Percentiles rank a stretch among this genome's conserved stretches.
phyloP scores from a whole-genome alignment of 306 rosid species.

The Trichosanthes truncata region DNA sequence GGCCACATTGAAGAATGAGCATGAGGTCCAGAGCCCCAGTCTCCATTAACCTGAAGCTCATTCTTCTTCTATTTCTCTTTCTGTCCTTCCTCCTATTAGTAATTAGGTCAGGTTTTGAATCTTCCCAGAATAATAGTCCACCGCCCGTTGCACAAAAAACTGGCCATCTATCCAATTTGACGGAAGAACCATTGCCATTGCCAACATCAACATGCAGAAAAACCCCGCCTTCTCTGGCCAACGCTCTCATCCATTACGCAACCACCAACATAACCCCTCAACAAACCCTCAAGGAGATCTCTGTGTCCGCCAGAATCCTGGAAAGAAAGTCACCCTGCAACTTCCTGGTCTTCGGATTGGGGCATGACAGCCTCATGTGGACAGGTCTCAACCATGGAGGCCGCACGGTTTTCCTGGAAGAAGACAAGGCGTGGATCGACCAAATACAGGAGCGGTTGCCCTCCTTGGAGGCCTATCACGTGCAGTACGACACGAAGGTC shows the following conservation, averaged over 20 bases:
- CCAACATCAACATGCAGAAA: slow-evolving; percentile 33
- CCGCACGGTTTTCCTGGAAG: slow-evolving; percentile 78
- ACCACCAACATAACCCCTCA: slow-evolving; percentile 84
- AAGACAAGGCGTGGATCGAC: slow-evolving; percentile 64
- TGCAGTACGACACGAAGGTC: slow-evolving; percentile 61
- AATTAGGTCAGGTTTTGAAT: slow-evolving; percentile 33
- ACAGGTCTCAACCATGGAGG: slow-evolving; percentile 79
- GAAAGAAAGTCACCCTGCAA: slow-evolving; percentile 73
- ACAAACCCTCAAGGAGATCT: slow-evolving; percentile 60
- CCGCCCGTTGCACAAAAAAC: slow-evolving; percentile 19
- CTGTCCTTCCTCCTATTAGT: slow-evolving; percentile 37
- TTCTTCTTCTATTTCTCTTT: slow-evolving; percentile 24
- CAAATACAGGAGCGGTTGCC: slow-evolving; percentile 42
- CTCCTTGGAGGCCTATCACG: slow-evolving; percentile 55
- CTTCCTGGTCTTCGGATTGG: slow-evolving; percentile 79
- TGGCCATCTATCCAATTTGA: slow-evolving; percentile 21
- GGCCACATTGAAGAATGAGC: background rate
- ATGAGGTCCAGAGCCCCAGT: slow-evolving; percentile 35
- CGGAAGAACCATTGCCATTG: slow-evolving; percentile 2
- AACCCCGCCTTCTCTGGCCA: slow-evolving; percentile 56
- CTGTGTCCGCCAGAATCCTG: slow-evolving; percentile 54
- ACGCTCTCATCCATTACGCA: slow-evolving; percentile 73
- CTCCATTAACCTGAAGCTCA: slow-evolving; percentile 41
- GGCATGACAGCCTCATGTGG: slow-evolving; percentile 95
- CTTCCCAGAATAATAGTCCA: slow-evolving; percentile 20